These are phyloP conservation scores for Solanum chiquidenum DNA, from an alignment of 257 asterid genomes.

Conservation along the genomic window DNA sequence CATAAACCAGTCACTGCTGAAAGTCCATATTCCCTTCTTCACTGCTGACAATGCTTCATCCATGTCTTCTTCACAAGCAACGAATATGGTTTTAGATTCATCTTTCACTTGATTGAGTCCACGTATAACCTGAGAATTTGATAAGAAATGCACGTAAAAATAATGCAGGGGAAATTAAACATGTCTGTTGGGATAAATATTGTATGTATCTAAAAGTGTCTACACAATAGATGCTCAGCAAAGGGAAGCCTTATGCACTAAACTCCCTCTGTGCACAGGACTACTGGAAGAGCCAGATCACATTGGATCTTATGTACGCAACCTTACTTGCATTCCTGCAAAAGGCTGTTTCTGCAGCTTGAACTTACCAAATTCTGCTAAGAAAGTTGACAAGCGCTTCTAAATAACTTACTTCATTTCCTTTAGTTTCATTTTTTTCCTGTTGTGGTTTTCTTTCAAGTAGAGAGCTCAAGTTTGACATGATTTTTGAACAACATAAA, in stretches of 20 bases:
- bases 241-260: not conserved
- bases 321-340: not conserved
- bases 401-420: not conserved
- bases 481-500: not conserved
- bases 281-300: not conserved
- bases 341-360: not conserved
- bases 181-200: not conserved
- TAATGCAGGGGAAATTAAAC: not conserved
- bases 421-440: not conserved
- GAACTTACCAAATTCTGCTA: not conserved
- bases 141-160: not conserved
- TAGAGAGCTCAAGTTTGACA: not conserved
- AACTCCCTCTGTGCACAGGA: not conserved
- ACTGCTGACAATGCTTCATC: slow-evolving; percentile 66
- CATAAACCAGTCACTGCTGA: slow-evolving; percentile 82
- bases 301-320: not conserved
- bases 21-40: slow-evolving; percentile 55
- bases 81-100: slow-evolving; percentile 36
- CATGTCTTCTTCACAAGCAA: slow-evolving; percentile 82
- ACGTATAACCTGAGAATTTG: slow-evolving; percentile 34
- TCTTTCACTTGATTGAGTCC: slow-evolving; percentile 32
- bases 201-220: not conserved
- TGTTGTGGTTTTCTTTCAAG: not conserved
- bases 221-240: not conserved
- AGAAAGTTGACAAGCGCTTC: not conserved